Evolutionary conservation across 2,329 filamentous ascomycete species (phyloP), one percentile per base, ranked within the genome.

Genomic region (Venturia aucupariae): DNA sequence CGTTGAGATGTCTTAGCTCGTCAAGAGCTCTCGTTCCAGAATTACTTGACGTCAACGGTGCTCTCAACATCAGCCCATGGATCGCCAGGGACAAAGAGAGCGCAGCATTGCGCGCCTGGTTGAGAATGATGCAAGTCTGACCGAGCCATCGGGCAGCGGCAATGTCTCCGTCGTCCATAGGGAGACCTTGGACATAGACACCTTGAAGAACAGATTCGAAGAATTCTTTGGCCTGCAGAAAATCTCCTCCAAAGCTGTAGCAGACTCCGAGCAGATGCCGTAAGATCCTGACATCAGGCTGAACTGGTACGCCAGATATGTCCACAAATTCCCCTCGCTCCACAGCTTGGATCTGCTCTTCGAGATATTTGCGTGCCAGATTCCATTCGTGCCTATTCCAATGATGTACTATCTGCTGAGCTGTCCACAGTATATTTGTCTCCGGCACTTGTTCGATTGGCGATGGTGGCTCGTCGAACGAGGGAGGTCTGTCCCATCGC

Each of bases 91-190:
- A 68, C 65, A 71, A 73, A 1, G 71, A 72, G 3, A 73, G 63
- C 11, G 68, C 68, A 15, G 72, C 69, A 65, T 73, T 73, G 5
- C 68, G 35, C 24, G 70, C 67, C 48, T 74, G 69, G 41, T 70
- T 69, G 15, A 71, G 66, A 11, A 72, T 69, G 2, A 74, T 65
- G 61, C 72, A 74, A 17, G 69, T 67, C 62, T 74, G 72, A 10
- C 72, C 72, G 13, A 74, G 68, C 72, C 72, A 74, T 17, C 71
- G 68, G 22, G 71, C 70, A 27, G 72, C 71, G 15, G 72, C 71
- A 41, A 74, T 72, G 60, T 73, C 72, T 3, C 71, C 72, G 46
- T 73, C 71, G 44, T 73, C 72, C 1, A 73, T 62, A 17, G 68
- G 67, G 15, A 51, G 60, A 13, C 68, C 66, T 30, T 65, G 64